Percentiles rank a stretch among this genome's conserved stretches.
These are phyloP conservation scores for Leccinum cinnamomeum DNA, from an alignment of 1,284 basidiomycete species.

Conservation along the genomic window DNA sequence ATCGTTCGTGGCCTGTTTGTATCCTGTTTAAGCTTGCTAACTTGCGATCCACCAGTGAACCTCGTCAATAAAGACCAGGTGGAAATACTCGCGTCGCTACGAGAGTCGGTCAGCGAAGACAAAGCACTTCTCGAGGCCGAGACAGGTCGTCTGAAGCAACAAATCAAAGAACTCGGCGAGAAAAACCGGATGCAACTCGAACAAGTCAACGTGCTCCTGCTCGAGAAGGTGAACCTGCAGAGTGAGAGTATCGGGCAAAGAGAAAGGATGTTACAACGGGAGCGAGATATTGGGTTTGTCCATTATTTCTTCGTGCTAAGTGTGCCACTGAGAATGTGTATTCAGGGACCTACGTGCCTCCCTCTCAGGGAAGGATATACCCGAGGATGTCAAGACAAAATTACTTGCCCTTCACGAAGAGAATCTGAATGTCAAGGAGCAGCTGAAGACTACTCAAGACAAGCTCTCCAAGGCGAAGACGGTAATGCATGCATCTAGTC, in stretches of 20 bases:
- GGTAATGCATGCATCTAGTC: slow-evolving; percentile 41
- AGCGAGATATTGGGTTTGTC: slow-evolving; percentile 73
- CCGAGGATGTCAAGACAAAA: slow-evolving; percentile 77
- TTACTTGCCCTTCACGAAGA: slow-evolving; percentile 80
- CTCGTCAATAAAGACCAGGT: slow-evolving; percentile 85
- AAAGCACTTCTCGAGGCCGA: slow-evolving; percentile 75
- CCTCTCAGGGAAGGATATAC: slow-evolving; percentile 71
- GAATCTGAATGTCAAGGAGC: slow-evolving; percentile 68
- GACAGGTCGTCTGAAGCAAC: slow-evolving; percentile 60
- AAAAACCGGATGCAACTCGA: slow-evolving; percentile 92
- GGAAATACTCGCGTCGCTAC: slow-evolving; percentile 78
- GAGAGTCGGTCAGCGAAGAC: slow-evolving; percentile 88
- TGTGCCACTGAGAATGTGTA: not conserved
- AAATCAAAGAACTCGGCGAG: slow-evolving; percentile 73
- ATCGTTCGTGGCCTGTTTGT: slow-evolving; percentile 55
- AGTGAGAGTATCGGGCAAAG: slow-evolving; percentile 83
- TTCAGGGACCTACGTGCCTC: slow-evolving; percentile 71
- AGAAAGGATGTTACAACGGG: slow-evolving; percentile 80
- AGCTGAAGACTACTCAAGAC: slow-evolving; percentile 70
- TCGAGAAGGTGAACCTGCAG: slow-evolving; percentile 92
- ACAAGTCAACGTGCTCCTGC: slow-evolving; percentile 81
- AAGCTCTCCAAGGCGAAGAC: slow-evolving; percentile 81
- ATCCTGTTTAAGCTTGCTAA: slow-evolving; percentile 1
- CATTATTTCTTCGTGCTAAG: not conserved
- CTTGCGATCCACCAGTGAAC: slow-evolving; percentile 51